These are phyloP conservation scores for Fusarium pininemorale DNA, from an alignment of 2,329 filamentous ascomycete species.

Conservation along the genomic window DNA sequence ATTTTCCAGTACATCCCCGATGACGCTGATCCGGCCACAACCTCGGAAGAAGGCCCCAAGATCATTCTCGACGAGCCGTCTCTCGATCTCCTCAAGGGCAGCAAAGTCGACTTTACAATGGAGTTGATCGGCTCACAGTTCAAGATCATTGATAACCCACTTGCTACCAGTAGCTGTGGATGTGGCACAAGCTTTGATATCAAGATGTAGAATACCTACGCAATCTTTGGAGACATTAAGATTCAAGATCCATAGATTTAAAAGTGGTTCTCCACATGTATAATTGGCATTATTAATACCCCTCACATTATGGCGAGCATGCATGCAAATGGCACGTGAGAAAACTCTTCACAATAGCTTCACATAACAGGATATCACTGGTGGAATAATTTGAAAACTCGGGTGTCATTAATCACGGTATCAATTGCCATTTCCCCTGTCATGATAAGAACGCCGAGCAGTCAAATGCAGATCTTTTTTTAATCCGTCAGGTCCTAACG, in stretches of 20 bases:
- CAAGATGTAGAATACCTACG: slow-evolving; percentile 62
- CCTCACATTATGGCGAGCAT: neutral
- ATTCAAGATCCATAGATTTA: slow-evolving; percentile 13
- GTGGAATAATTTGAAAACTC: slow-evolving; percentile 45
- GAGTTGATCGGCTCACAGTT: slow-evolving; percentile 92
- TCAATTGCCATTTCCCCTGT: slow-evolving; percentile 52
- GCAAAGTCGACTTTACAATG: slow-evolving; percentile 95
- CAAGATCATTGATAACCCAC: slow-evolving; percentile 93
- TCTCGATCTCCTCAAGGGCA: slow-evolving; percentile 87
- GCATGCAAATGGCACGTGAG: neutral
- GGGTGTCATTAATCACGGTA: slow-evolving; percentile 53
- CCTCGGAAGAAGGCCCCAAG: slow-evolving; percentile 64
- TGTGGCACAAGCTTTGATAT: slow-evolving; percentile 99
- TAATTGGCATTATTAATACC: slow-evolving; percentile 33
- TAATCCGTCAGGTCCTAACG: slow-evolving; percentile 40
- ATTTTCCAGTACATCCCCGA: slow-evolving; percentile 77
- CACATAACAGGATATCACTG: slow-evolving; percentile 27
- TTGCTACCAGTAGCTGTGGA: slow-evolving; percentile 92
- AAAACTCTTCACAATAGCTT: neutral
- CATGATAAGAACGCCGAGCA: slow-evolving; percentile 55
- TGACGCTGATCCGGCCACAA: slow-evolving; percentile 46
- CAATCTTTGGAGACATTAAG: neutral
- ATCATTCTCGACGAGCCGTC: slow-evolving; percentile 90
- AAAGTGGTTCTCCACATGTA: slow-evolving; percentile 9
- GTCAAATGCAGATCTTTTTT: slow-evolving; percentile 49